Conservation (phyloP, 2,329 filamentous ascomycete genomes). For the Paracamarosporium sp. region DNA sequence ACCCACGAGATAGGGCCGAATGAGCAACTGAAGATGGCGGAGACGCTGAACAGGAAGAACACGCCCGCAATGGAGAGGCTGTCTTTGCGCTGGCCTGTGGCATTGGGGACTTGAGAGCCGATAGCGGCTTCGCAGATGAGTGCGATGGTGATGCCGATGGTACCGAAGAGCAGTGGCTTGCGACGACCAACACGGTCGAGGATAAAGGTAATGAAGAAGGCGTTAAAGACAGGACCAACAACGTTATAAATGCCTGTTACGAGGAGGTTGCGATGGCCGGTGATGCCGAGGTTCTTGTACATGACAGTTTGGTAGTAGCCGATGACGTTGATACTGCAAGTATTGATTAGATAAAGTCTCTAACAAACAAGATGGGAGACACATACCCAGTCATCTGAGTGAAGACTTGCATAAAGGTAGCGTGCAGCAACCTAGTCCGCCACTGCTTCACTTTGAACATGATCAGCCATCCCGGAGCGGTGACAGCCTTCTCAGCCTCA, state of each 20-base stretch:
- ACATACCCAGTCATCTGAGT: slow-evolving; percentile 66
- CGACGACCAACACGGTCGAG: slow-evolving; percentile 60
- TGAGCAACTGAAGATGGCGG: slow-evolving; percentile 42
- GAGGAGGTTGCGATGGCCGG: slow-evolving; percentile 59
- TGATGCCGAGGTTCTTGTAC: slow-evolving; percentile 64
- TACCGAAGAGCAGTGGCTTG: slow-evolving; percentile 62
- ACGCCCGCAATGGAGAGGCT: slow-evolving; percentile 31
- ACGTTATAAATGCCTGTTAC: slow-evolving; percentile 68
- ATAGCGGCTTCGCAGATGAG: slow-evolving; percentile 67
- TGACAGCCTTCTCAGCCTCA: slow-evolving; percentile 63
- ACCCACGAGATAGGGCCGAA: slow-evolving; percentile 61
- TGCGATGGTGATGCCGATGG: slow-evolving; percentile 62
- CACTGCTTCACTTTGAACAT: slow-evolving; percentile 66
- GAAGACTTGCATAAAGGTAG: slow-evolving; percentile 68
- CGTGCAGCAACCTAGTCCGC: slow-evolving; percentile 68
- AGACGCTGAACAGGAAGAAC: slow-evolving; percentile 58
- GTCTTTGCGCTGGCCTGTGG: slow-evolving; percentile 40
- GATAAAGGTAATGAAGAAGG: slow-evolving; percentile 66
- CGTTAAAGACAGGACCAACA: slow-evolving; percentile 63
- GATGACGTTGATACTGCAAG: slow-evolving; percentile 60
- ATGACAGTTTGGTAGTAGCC: slow-evolving; percentile 68
- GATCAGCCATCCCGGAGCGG: slow-evolving; percentile 60
- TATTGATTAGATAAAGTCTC: neutral
- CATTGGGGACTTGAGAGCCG: slow-evolving; percentile 44
- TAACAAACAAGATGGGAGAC: neutral